Conservation (phyloP, 805 yeast genomes). For the Teunomyces kruisii region DNA sequence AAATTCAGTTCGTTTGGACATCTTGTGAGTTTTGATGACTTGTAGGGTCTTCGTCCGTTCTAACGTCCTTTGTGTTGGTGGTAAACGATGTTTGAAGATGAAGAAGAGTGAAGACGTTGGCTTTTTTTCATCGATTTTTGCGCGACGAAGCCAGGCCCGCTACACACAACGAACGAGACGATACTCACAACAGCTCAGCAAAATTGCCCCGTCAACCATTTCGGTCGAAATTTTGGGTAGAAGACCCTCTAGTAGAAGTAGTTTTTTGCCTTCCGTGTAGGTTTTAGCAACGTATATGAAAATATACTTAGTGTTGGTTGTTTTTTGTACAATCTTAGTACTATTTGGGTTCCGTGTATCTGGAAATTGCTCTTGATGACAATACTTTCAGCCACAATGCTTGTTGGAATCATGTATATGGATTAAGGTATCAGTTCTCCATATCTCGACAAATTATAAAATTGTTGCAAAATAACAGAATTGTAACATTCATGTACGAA, state of each 20-base stretch:
- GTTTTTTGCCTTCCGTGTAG: too few relatives aligned
- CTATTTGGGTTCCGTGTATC: neutral
- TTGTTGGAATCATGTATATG: too few relatives aligned
- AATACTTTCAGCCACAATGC: too few relatives aligned
- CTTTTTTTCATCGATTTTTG: slow-evolving; percentile 3
- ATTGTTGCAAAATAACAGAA: neutral
- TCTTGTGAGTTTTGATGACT: slow-evolving; percentile 10
- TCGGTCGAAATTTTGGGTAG: neutral
- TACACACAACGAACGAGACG: neutral
- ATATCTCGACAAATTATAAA: too few relatives aligned
- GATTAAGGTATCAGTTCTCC: too few relatives aligned
- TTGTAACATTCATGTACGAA: neutral
- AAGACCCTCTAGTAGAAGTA: too few relatives aligned
- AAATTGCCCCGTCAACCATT: neutral
- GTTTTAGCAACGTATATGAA: neutral
- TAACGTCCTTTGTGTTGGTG: neutral
- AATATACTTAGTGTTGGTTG: too few relatives aligned
- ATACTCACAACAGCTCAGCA: neutral
- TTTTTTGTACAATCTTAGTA: too few relatives aligned
- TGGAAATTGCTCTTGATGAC: neutral
- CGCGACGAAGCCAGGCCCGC: slow-evolving; percentile 3
- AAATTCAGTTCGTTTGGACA: slow-evolving; percentile 39
- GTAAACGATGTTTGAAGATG: slow-evolving; percentile 2
- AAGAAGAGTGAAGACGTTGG: slow-evolving; percentile 1
- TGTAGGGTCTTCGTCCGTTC: neutral